A percentile compares a stretch with the other conserved stretches of the same genome.
Evolutionary conservation across 768 basidiomycete species (phyloP).

Genomic region (Tulasnella sp.): DNA sequence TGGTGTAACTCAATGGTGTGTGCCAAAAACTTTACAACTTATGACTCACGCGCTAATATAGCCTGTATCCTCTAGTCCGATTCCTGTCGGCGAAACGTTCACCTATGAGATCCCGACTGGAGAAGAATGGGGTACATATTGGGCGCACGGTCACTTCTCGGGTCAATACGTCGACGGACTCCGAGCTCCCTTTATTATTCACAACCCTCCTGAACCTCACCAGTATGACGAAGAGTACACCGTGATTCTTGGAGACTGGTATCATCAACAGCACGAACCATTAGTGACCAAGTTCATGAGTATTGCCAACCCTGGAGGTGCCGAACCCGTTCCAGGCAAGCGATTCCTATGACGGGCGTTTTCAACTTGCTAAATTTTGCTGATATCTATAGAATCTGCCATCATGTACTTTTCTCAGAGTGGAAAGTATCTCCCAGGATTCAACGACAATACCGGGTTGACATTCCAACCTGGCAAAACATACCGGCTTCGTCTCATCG

Average conservation of each 20-base stretch:
- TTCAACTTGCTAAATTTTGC: neutral
- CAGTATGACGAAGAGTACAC: conserved; percentile 84
- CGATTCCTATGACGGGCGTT: neutral
- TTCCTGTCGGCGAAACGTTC: conserved; percentile 41
- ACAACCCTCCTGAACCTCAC: conserved; percentile 37
- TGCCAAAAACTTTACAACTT: neutral
- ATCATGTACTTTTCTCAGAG: conserved; percentile 77
- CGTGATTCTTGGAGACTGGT: conserved; percentile 82
- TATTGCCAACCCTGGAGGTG: conserved; percentile 64
- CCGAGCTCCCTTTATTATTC: conserved; percentile 72
- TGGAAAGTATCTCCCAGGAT: conserved; percentile 51
- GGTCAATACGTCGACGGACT: conserved; percentile 91
- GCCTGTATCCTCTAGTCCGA: conserved; percentile 5
- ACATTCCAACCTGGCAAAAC: conserved; percentile 79
- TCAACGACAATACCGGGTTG: conserved; percentile 64
- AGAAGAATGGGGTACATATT: conserved; percentile 65
- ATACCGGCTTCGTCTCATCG: conserved; percentile 79
- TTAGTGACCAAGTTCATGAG: conserved; percentile 57
- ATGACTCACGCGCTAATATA: neutral
- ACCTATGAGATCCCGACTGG: conserved; percentile 65
- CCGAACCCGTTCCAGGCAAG: conserved; percentile 77
- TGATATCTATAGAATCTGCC: conserved; percentile 43
- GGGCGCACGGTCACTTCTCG: conserved; percentile 40
- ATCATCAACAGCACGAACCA: conserved; percentile 57
- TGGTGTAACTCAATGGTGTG: conserved; percentile 71